Evolutionary conservation across 2,329 filamentous ascomycete species (phyloP).

Genomic region (Trichoderma sp.): DNA sequence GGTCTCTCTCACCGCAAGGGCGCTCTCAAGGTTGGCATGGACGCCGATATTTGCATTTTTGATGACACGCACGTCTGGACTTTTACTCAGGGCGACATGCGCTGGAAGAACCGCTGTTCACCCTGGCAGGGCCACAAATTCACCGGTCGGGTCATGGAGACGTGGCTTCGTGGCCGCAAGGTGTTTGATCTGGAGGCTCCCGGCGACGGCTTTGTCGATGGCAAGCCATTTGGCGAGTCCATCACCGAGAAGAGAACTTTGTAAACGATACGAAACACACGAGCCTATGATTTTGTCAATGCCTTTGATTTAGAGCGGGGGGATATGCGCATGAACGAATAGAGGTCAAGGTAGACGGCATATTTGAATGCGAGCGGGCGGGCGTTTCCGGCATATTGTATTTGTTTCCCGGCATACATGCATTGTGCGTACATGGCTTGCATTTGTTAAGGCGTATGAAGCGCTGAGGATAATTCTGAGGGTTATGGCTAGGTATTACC

Average conservation of each 20-base stretch:
- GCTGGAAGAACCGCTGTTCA: slow-evolving; percentile 90
- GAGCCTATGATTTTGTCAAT: slow-evolving; percentile 9
- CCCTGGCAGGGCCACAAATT: slow-evolving; percentile 83
- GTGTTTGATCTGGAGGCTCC: slow-evolving; percentile 66
- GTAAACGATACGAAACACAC: slow-evolving; percentile 25
- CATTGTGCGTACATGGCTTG: background rate
- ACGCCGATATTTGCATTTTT: slow-evolving; percentile 88
- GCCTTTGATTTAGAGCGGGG: background rate
- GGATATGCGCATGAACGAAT: background rate
- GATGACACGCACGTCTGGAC: slow-evolving; percentile 79
- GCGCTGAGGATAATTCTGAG: background rate
- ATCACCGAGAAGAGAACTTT: slow-evolving; percentile 58
- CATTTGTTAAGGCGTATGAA: background rate
- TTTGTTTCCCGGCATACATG: background rate
- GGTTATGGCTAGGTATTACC: background rate
- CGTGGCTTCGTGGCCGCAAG: slow-evolving; percentile 74
- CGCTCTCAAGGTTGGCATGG: slow-evolving; percentile 70
- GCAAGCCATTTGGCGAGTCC: slow-evolving; percentile 47
- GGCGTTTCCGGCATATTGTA: slow-evolving; percentile 5
- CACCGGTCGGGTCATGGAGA: slow-evolving; percentile 75
- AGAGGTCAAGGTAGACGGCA: background rate
- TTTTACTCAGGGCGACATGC: slow-evolving; percentile 73
- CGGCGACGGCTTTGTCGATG: slow-evolving; percentile 49
- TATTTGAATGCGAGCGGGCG: slow-evolving; percentile 3
- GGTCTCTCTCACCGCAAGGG: slow-evolving; percentile 80